A percentile compares a stretch with the other conserved stretches of the same genome.
Evolutionary conservation across 805 yeast species (phyloP).

Genomic region (Cyberlindnera maritima): DNA sequence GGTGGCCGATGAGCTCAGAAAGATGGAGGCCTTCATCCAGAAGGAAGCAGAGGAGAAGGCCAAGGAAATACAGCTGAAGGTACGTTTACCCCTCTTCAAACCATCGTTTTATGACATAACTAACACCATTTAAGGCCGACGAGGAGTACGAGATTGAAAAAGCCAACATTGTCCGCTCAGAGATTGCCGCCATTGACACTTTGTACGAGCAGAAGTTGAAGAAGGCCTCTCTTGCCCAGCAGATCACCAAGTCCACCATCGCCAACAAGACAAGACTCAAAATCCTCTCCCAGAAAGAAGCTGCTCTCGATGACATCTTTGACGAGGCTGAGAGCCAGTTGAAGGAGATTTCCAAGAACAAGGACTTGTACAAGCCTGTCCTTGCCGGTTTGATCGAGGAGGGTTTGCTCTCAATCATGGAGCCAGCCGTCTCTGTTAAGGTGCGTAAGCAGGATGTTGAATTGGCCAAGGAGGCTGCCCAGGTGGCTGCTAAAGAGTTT

Average conservation of each 20-base stretch:
- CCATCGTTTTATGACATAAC: not conserved
- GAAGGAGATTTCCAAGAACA: constrained; percentile 52
- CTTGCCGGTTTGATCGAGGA: constrained; percentile 81
- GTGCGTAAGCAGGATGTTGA: constrained; percentile 66
- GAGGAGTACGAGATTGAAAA: constrained; percentile 98
- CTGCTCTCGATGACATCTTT: constrained; percentile 71
- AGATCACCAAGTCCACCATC: constrained; percentile 91
- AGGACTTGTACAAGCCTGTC: constrained; percentile 60
- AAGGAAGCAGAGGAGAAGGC: constrained; percentile 99
- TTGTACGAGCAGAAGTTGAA: constrained; percentile 78
- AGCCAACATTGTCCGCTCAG: constrained; percentile 90
- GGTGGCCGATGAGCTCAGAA: constrained; percentile 93
- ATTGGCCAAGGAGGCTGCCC: constrained; percentile 55
- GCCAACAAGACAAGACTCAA: constrained; percentile 94
- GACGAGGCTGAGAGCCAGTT: constrained; percentile 65
- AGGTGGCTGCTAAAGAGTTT: constrained; percentile 60
- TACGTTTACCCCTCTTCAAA: constrained; percentile 16
- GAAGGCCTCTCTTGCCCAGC: constrained; percentile 90
- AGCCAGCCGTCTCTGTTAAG: constrained; percentile 58
- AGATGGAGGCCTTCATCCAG: constrained; percentile 98
- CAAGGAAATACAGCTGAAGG: constrained; percentile 86
- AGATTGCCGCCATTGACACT: constrained; percentile 83
- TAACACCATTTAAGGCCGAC: constrained; percentile 55
- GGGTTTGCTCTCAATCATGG: constrained; percentile 68
- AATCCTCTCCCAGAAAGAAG: constrained; percentile 82